Percentiles rank a stretch among this genome's conserved stretches.
Conservation (phyloP, 2,329 filamentous ascomycete species). For the Curvularia verruculosa region DNA sequence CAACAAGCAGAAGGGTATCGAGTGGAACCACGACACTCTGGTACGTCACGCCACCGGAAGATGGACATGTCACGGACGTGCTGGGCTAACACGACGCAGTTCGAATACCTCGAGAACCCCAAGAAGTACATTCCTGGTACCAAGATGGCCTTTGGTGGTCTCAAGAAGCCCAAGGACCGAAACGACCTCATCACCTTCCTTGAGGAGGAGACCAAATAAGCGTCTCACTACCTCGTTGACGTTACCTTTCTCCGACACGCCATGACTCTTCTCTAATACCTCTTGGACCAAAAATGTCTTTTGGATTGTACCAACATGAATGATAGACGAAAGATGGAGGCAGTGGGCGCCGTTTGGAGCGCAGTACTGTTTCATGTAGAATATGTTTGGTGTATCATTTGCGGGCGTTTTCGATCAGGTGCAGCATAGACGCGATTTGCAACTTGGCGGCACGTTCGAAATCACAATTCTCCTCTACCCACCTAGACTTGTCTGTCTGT, state of each 20-base stretch:
- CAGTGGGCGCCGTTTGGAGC: constrained; percentile 28
- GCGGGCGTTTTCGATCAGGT: constrained; percentile 41
- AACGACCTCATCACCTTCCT: constrained; percentile 96
- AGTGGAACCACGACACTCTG: constrained; percentile 84
- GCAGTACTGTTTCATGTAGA: constrained; percentile 41
- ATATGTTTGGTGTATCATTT: constrained; percentile 45
- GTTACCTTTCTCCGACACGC: constrained; percentile 28
- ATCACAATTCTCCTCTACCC: constrained; percentile 45
- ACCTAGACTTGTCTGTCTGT: neutral
- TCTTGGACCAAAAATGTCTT: constrained; percentile 31
- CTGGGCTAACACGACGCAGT: constrained; percentile 59
- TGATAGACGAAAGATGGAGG: constrained; percentile 51
- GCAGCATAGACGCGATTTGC: constrained; percentile 45
- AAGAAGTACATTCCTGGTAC: constrained; percentile 99
- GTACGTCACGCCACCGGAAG: constrained; percentile 57
- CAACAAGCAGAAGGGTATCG: constrained; percentile 96
- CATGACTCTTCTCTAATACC: constrained; percentile 38
- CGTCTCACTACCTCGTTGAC: constrained; percentile 36
- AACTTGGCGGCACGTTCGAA: constrained; percentile 45
- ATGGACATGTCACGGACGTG: neutral
- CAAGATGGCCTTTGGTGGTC: constrained; percentile 99
- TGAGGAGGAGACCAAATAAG: constrained; percentile 72
- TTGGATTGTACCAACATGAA: constrained; percentile 47
- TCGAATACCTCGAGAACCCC: constrained; percentile 99
- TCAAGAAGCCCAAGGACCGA: constrained; percentile 99